phyloP scores from a whole-genome alignment of 305 asterid species.

The Solanum hybrid region DNA sequence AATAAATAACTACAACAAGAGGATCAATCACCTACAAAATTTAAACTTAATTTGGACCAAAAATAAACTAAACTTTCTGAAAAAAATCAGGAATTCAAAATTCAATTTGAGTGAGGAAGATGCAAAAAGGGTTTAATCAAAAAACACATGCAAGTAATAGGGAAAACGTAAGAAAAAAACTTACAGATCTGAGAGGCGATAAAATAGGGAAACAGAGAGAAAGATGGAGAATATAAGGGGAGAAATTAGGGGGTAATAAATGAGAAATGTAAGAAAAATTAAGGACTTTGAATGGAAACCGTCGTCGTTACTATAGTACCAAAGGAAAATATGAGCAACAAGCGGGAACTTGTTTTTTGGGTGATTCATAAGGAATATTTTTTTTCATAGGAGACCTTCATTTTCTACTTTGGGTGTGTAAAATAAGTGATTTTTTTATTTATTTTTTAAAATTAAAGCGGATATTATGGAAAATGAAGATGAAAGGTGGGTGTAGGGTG shows the following conservation, averaged over 20 bases:
- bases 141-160: background rate
- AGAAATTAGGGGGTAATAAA: background rate
- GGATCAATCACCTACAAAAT: background rate
- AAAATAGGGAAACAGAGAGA: background rate
- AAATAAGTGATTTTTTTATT: background rate
- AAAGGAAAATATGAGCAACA: background rate
- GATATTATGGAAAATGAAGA: background rate
- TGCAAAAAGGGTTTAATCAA: background rate
- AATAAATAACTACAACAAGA: background rate
- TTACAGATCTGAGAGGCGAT: constrained; percentile 20
- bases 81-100: background rate
- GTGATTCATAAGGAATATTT: background rate
- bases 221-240: background rate
- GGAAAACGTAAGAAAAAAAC: background rate
- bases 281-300: constrained; percentile 25
- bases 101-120: background rate
- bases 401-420: background rate
- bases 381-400: background rate
- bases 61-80: background rate
- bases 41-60: background rate
- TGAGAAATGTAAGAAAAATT: background rate
- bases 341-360: constrained; percentile 32
- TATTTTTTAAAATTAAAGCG: background rate
- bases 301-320: constrained; percentile 1
- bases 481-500: background rate